Percentiles rank a stretch among this genome's conserved stretches.
phyloP scores from a whole-genome alignment of 176 grass and related monocot genomes.

The Aegilops umbellulata region DNA sequence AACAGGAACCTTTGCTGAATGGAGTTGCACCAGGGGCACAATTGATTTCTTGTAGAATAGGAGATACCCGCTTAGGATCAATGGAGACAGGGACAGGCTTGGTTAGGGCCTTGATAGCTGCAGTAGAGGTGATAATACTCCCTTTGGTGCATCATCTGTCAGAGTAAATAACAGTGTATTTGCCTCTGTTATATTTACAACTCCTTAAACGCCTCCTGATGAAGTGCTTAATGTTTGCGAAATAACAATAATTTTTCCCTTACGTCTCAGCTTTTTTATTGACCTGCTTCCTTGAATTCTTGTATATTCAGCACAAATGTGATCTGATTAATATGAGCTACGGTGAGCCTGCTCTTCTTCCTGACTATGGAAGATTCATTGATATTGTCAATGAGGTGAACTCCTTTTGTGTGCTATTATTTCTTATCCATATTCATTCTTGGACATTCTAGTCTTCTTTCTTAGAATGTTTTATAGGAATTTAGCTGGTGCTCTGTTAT shows the following conservation, averaged over 20 bases:
- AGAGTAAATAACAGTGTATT: conserved; percentile 23
- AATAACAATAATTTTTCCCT: conserved; percentile 15
- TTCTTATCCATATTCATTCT: conserved; percentile 20
- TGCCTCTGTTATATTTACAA: conserved; percentile 3
- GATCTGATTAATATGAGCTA: conserved; percentile 99
- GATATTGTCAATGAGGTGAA: conserved; percentile 93
- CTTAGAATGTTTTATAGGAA: conserved; percentile 17
- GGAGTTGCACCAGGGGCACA: conserved; percentile 97
- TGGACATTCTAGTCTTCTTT: not conserved
- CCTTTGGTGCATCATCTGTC: conserved; percentile 22
- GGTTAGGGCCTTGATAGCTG: conserved; percentile 88
- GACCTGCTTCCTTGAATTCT: conserved; percentile 31
- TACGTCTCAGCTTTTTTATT: conserved; percentile 18
- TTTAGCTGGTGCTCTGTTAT: conserved; percentile 36
- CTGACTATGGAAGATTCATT: conserved; percentile 96
- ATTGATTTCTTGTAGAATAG: conserved; percentile 98
- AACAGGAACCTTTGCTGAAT: conserved; percentile 88
- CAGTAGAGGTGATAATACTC: conserved; percentile 72
- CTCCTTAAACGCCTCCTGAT: conserved; percentile 13
- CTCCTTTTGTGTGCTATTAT: conserved; percentile 24
- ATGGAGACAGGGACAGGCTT: conserved; percentile 99
- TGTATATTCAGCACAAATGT: conserved; percentile 86
- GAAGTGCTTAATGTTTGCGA: not conserved
- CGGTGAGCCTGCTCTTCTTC: conserved; percentile 88
- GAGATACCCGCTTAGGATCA: conserved; percentile 91